Base-by-base conservation (phyloP, 495 filamentous ascomycete species). In the Tuber magnatum region DNA sequence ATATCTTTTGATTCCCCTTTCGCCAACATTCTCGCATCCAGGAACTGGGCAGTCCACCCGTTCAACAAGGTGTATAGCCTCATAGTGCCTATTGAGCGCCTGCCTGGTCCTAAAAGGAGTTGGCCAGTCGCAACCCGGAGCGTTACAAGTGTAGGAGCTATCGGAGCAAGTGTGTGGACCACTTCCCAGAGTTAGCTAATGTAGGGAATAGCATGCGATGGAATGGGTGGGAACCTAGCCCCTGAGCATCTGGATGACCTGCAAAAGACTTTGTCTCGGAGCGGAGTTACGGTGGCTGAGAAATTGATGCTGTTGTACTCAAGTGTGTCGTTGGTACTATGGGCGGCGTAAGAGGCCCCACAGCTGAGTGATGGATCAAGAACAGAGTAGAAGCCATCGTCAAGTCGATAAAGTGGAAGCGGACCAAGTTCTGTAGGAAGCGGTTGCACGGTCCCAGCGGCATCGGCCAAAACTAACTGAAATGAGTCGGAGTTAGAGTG, bases 91-190 rank as follows among this genome's bases (percentile, higher is more conserved):
- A 9, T 61, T 61, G n/a, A 61, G n/a, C 2, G 10, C 12, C 12
- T 32, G 51, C 14, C 16, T 61, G 0, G 51, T 61, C 12, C 6
- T 61, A 9, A 61, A 61, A 0, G 51, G n/a, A 9, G 1, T 28
- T 32, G 2, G 10, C 3, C n/a, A 8, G 7, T n/a, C 0, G 14
- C 51, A 61, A 32, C 0, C 10, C 0, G 9, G 10, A 0, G 9
- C 24, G 9, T 28, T 32, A 5, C 51, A 61, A 16, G 12, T 32
- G 51, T 14, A 61, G 10, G 51, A 32, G 10, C 51, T 2, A 32
- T 0, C n/a, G 3, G n/a, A 28, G n/a, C 51, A 61, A 61, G n/a
- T 61, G 4, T 61, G 51, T 16, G n/a, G 51, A 3, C 51, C n/a
- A 1, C 51, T 61, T 5, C 28, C 14, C 3, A 0, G 0, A 0